Evolutionary conservation across 1,284 basidiomycete genomes (phyloP), one percentile per base, ranked within the genome.

Genomic region (Phlebopus sp.): DNA sequence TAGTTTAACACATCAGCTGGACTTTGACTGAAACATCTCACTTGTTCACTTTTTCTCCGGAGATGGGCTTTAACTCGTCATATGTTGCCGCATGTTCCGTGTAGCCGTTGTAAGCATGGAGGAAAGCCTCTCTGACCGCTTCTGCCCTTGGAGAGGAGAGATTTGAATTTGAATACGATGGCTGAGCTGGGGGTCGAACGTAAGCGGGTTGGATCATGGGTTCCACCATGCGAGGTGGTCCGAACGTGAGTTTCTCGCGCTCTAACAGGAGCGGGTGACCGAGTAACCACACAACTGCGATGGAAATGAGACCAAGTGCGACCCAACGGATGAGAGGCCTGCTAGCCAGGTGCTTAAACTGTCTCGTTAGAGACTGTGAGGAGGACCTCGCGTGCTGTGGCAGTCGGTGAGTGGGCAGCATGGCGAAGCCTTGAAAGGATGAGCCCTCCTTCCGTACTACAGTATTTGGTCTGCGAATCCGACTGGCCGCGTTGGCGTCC

Each of bases 21-120:
- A 13, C 42, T 34, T 52, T 19, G 27, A n/a, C 17, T 4, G 40
- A 34, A 18, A 61, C 21, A 32, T 17, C 65, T 40, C 44, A 68
- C 52, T 64, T 62, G 56, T 67, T 60, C 13, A 60, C 59, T 31
- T 59, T 58, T 2, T 55, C 57, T 5, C 72, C 71, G 5, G 65
- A 62, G 1, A 80, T 58, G 2, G 82, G 73, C 13, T 63, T 58
- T 15, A 86, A 60, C 62, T 86, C 83, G 58, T 85, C 82, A 39
- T 73, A 68, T 1, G 81, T 79, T 54, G 73, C 81, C 2, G 82
- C 81, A 51, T 71, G 56, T 30, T 63, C 58, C 51, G 73, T 71
- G 58, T 85, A 84, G 3, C 74, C 77, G 18, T 68, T 67, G 65
- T 77, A 82, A 0, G 80, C 76, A 54, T 78, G 76, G 25, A 73